Evolutionary conservation across 768 basidiomycete genomes (phyloP), one percentile per base, ranked within the genome.

Genomic region (Russula lepida): DNA sequence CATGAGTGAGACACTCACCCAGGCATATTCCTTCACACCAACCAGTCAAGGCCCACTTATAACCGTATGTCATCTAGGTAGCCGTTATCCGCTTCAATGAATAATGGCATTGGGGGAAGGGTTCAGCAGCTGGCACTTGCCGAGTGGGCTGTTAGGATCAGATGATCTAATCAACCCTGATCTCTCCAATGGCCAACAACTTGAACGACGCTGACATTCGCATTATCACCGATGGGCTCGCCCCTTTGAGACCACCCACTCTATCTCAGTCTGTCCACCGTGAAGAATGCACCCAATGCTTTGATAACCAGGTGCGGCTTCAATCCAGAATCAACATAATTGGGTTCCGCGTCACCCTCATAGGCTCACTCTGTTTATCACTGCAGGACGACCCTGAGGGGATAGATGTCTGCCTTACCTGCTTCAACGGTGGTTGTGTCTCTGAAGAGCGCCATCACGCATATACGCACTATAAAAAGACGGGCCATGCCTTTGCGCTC

Each of bases 201-300:
- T 58, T 88, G 87, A 72, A 35, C 13, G 28, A 50, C 48, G 27
- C 23, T n/a, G 44, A 48, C 54, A 21, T 25, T 15, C 41, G 19
- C 6, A 13, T 7, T 33, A 35, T 55, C 75, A 71, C 81, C 49
- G 70, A 69, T 27, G 72, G 78, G 25, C 71, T 90, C 23, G 70
- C 76, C 50, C 74, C 67, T 13, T 74, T 92, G 0, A 71, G 76
- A 37, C 76, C 76, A 0, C 90, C 91, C 0, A 80, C 73, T 51
- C 74, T 86, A 0, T 84, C 82, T 4, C 86, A 92, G 63, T 80
- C 81, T 0, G 89, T 93, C 0, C 86, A 94, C 67, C 76, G 94
- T 8, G 92, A 97, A 74, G 95, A 98, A 73, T 99, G 95, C 69
- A 97, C 95, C 0, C 93, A 95, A 61, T 99, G 95, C 70, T 99